A percentile compares a stretch with the other conserved stretches of the same genome.
Evolutionary conservation across 106 monocot species (phyloP).

Genomic region (Allium fistulosum): DNA sequence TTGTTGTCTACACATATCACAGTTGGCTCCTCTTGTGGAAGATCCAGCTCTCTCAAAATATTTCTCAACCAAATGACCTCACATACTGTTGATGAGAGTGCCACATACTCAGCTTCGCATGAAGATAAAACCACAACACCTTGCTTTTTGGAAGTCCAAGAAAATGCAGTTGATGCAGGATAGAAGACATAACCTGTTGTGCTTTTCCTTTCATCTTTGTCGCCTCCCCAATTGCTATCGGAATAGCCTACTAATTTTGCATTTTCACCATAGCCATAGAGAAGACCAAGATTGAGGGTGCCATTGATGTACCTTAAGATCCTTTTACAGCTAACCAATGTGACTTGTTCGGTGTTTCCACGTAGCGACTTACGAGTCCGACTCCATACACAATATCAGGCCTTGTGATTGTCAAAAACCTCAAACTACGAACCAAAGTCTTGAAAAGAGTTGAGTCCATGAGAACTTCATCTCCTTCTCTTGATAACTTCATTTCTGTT

Average conservation of each 20-base stretch:
- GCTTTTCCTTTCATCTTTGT: neutral
- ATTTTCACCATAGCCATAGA: too few species aligned
- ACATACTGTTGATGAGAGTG: neutral
- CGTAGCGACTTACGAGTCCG: too few species aligned
- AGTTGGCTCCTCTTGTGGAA: neutral
- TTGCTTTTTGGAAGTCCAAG: neutral
- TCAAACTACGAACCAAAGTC: neutral
- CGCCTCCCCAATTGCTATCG: too few species aligned
- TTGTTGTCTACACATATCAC: neutral
- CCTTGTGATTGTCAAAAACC: neutral
- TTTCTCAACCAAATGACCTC: neutral
- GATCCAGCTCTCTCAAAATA: neutral
- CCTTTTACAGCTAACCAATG: too few species aligned
- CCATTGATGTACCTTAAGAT: too few species aligned
- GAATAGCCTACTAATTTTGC: too few species aligned
- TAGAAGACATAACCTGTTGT: too few species aligned
- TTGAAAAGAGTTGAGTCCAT: neutral
- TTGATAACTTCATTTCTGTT: neutral
- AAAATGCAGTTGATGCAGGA: neutral
- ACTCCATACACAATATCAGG: too few species aligned
- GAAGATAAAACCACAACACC: neutral
- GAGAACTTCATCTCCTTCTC: neutral
- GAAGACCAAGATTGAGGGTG: too few species aligned
- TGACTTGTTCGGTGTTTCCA: too few species aligned
- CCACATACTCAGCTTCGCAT: neutral